Evolutionary conservation across 306 rosid genomes (phyloP).

Genomic region (Malus asiatica): DNA sequence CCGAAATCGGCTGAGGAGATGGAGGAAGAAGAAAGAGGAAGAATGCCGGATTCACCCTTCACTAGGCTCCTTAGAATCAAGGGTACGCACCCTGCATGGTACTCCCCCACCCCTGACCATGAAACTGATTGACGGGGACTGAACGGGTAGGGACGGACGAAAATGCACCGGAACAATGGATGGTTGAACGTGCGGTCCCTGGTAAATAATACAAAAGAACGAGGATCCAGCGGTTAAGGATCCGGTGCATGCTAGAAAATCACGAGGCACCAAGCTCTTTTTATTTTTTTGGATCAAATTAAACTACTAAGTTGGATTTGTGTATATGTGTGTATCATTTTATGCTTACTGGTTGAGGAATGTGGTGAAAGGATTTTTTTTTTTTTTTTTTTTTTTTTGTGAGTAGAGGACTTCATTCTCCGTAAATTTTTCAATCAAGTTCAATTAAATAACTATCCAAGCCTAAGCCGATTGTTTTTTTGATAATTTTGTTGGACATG

Average conservation of each 20-base stretch:
- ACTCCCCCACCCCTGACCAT: constrained; percentile 71
- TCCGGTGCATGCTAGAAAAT: too few relatives aligned
- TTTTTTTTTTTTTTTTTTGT: too few relatives aligned
- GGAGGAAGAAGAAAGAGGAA: constrained; percentile 57
- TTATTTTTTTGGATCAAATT: too few relatives aligned
- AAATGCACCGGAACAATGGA: too few relatives aligned
- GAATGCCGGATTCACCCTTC: constrained; percentile 72
- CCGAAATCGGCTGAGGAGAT: constrained; percentile 66
- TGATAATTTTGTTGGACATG: background rate
- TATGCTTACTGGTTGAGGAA: too few relatives aligned
- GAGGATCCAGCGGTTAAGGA: too few relatives aligned
- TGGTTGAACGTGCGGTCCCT: too few relatives aligned
- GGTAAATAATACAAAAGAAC: too few relatives aligned
- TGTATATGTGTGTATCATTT: too few relatives aligned
- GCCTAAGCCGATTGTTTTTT: background rate
- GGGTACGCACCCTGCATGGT: constrained; percentile 81
- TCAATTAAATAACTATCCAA: background rate
- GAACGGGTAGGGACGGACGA: too few relatives aligned
- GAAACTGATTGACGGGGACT: constrained; percentile 65
- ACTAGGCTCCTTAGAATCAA: constrained; percentile 66
- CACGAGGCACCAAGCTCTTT: background rate
- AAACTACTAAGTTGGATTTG: too few relatives aligned
- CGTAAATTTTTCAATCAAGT: background rate
- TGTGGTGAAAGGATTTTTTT: too few relatives aligned
- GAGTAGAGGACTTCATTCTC: background rate